phyloP scores from a whole-genome alignment of 2,329 filamentous ascomycete species.

The Lasiodiplodia sp. region DNA sequence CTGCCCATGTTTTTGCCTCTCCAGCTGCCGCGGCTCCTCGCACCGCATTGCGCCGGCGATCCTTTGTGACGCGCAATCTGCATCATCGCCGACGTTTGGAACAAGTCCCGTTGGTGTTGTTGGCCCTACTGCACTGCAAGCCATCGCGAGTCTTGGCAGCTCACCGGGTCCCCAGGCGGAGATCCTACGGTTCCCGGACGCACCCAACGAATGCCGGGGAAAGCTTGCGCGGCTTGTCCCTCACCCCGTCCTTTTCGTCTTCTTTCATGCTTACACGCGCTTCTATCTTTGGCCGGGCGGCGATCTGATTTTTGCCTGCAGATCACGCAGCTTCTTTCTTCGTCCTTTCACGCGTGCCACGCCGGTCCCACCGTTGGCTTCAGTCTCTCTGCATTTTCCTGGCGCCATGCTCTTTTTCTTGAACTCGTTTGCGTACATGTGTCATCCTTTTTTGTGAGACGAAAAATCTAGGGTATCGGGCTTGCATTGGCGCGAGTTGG shows the following conservation, averaged over 20 bases:
- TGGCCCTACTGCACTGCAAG: constrained; percentile 26
- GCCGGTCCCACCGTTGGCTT: constrained; percentile 23
- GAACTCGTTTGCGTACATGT: not conserved
- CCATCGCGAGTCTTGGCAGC: constrained; percentile 20
- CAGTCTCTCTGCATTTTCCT: constrained; percentile 28
- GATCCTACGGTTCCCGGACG: constrained; percentile 26
- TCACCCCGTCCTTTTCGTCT: constrained; percentile 11
- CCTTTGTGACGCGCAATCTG: constrained; percentile 15
- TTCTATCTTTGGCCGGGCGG: constrained; percentile 17
- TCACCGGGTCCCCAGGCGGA: constrained; percentile 31
- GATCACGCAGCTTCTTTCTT: constrained; percentile 15
- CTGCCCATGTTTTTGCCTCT: not conserved
- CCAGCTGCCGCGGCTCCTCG: constrained; percentile 11
- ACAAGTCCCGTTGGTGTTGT: constrained; percentile 1
- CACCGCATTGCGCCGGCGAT: constrained; percentile 22
- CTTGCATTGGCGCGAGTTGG: constrained; percentile 11
- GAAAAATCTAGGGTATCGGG: constrained; percentile 4
- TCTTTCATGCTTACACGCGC: constrained; percentile 24
- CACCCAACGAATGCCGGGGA: constrained; percentile 12
- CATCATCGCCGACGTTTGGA: constrained; percentile 16
- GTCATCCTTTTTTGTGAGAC: constrained; percentile 1
- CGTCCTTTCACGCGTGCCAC: constrained; percentile 7
- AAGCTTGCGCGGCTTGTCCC: constrained; percentile 26
- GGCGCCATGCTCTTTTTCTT: constrained; percentile 11
- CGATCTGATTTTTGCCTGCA: constrained; percentile 9